Percentiles rank a stretch among this genome's conserved stretches.
Conservation (phyloP, 306 rosid genomes). For the Quillaja saponaria region DNA sequence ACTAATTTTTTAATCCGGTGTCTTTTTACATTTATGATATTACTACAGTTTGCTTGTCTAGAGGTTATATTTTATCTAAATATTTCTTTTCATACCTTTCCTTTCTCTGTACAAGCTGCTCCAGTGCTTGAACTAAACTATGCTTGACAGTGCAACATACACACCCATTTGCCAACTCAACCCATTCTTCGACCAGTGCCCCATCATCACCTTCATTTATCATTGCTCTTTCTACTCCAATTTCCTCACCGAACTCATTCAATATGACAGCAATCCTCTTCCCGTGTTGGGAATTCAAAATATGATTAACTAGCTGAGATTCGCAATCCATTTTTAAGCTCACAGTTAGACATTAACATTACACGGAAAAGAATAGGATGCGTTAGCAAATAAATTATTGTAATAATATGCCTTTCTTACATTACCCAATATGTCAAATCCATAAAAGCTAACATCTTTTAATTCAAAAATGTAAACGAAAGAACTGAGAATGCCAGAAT, state of each 20-base stretch:
- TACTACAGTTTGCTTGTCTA: too few relatives aligned
- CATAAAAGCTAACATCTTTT: neutral
- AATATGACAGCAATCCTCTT: constrained; percentile 92
- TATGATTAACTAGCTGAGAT: constrained; percentile 76
- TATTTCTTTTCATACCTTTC: too few relatives aligned
- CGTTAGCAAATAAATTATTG: constrained; percentile 3
- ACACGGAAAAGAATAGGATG: constrained; percentile 2
- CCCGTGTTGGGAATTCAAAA: constrained; percentile 78
- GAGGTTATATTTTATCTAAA: too few relatives aligned
- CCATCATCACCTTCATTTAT: constrained; percentile 93
- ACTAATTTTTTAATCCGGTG: neutral
- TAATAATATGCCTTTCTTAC: constrained; percentile 1
- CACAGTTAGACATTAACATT: constrained; percentile 16
- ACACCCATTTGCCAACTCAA: constrained; percentile 93
- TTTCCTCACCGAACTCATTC: constrained; percentile 95
- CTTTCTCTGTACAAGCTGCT: constrained; percentile 87
- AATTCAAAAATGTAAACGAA: neutral
- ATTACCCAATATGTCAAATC: constrained; percentile 18
- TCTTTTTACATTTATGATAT: too few relatives aligned
- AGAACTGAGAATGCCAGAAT: neutral
- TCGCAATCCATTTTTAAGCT: constrained; percentile 3
- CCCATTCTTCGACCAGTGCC: constrained; percentile 95
- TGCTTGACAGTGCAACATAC: constrained; percentile 90
- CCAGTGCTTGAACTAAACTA: constrained; percentile 90
- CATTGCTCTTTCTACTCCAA: constrained; percentile 97